Evolutionary conservation across 805 yeast species (phyloP).

Genomic region (Wickerhamiella sergipiensis): DNA sequence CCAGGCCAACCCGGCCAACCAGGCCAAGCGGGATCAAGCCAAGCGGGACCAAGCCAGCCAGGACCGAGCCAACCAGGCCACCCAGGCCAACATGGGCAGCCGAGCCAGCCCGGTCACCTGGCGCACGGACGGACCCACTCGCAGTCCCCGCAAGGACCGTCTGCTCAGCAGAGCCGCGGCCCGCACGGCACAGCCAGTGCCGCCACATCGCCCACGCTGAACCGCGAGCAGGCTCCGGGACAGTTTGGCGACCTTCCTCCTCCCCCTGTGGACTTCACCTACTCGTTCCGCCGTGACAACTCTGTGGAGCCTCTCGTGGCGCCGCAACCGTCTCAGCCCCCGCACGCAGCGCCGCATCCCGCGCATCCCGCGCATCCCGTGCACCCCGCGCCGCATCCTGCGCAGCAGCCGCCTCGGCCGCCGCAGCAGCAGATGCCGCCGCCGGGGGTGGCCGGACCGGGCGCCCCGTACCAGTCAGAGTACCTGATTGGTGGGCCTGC

Average conservation of each 20-base stretch:
- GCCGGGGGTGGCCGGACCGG: constrained; percentile 1
- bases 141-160: background rate
- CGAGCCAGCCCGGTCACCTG: background rate
- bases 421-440: background rate
- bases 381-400: too few species aligned
- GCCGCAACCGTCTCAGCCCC: background rate
- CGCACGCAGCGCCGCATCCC: background rate
- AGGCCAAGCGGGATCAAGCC: too few species aligned
- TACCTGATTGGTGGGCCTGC: constrained; percentile 1
- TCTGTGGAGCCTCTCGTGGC: background rate
- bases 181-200: background rate
- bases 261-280: constrained; percentile 31
- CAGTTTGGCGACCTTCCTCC: constrained; percentile 12
- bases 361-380: too few species aligned
- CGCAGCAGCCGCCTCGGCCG: background rate
- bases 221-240: background rate
- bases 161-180: background rate
- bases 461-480: background rate
- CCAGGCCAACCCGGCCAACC: too few species aligned
- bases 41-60: too few species aligned
- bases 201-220: background rate
- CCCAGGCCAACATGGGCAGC: too few species aligned
- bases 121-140: background rate
- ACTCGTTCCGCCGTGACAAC: constrained; percentile 20
- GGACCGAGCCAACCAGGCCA: too few species aligned